These are phyloP conservation scores for Cochlearia excelsa DNA, from an alignment of 345 rosid genomes.

Conservation along the genomic window DNA sequence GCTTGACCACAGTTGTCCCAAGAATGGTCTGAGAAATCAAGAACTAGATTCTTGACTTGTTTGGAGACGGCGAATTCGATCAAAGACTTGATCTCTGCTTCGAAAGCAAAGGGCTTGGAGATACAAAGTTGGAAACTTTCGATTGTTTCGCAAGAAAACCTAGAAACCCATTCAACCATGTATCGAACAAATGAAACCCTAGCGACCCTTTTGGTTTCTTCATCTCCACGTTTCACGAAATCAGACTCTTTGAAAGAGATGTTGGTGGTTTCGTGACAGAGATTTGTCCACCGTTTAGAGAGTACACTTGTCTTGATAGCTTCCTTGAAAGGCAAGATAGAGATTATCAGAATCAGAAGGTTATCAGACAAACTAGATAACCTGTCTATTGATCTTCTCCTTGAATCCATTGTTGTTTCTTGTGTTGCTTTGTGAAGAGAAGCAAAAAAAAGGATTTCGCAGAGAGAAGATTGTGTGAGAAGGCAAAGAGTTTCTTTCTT, in stretches of 20 bases:
- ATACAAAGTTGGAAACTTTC: slow-evolving; percentile 23
- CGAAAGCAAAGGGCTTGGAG: slow-evolving; percentile 28
- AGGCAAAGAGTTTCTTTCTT: too few relatives aligned
- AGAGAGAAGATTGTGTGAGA: too few relatives aligned
- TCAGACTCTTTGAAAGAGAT: not conserved
- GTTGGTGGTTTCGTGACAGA: not conserved
- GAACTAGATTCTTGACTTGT: not conserved
- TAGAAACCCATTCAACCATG: slow-evolving; percentile 10
- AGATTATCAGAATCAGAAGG: not conserved
- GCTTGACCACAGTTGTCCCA: too few relatives aligned
- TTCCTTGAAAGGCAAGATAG: not conserved
- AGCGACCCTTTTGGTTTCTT: not conserved
- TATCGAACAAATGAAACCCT: slow-evolving; percentile 25
- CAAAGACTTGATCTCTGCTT: not conserved
- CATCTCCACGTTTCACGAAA: not conserved
- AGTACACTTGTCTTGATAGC: not conserved
- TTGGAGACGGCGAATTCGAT: not conserved
- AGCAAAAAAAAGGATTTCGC: too few relatives aligned
- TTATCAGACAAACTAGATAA: not conserved
- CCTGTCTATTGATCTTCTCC: too few relatives aligned
- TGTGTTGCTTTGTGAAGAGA: too few relatives aligned
- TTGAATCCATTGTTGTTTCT: too few relatives aligned
- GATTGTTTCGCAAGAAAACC: not conserved
- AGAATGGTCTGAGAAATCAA: not conserved
- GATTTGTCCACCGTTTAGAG: not conserved